Base-by-base conservation (phyloP, 2,329 filamentous ascomycete species). In the Colletotrichum sp. region DNA sequence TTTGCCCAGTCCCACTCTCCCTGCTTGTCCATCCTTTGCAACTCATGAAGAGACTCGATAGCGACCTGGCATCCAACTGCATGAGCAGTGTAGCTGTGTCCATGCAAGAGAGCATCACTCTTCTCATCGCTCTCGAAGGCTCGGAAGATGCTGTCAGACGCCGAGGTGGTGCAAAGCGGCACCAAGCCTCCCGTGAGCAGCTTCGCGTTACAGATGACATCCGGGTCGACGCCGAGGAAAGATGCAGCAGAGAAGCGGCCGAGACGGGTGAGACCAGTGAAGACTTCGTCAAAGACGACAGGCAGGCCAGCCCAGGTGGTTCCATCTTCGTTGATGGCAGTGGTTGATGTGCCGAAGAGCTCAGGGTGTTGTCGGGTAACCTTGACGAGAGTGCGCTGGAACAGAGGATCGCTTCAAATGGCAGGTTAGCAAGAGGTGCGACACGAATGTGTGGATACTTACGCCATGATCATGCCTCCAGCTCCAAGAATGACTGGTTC, bases 11-110 rank as follows among this genome's bases (percentile, higher is more conserved):
- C 83, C 94, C 93, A 95, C 0, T 84, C 84, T 0, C 90, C 90
- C 1, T 82, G 79, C 1, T 79, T 79, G 5, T 94, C 91, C 86
- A 95, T 90, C 1, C 84, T 80, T 60, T 87, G 82, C 88, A 96
- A 91, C 52, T 88, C 87, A 10, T 84, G 82, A 10, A 97, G 82
- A 1, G 92, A 93, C 66, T 91, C 90, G n/a, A 93, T 87, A 0
- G 94, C 95, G 0, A 97, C 94, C 60, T 93, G 91, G 79, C 95
- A 97, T 1, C 95, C 95, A 2, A 97, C 90, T 0, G 95, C 90
- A 82, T 97, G 95, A 0, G 95, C 95, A 0, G 95, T 97, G 84
- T 97, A 97, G 82, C 94, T 96, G 82, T 97, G 95, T 0, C 95
- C 95, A 79, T 97, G 95, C 5, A 97, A 86, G 7, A 97, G 84